These are phyloP conservation scores for Glomus cerebriforme DNA, from an alignment of 192 early-diverging fungal species.

Conservation along the genomic window DNA sequence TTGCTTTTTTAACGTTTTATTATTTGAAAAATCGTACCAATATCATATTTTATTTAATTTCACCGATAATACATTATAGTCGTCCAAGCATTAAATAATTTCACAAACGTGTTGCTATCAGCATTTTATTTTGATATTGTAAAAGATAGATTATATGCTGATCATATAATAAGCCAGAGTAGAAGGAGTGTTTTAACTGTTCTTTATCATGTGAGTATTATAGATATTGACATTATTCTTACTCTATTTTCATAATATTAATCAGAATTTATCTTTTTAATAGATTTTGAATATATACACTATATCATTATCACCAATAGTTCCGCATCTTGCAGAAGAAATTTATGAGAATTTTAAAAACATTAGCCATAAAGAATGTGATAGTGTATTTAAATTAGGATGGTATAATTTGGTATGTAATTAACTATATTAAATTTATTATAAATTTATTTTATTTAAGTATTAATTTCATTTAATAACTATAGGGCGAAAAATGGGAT, in stretches of 20 bases:
- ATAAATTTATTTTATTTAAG: background rate
- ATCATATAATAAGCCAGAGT: slow-evolving; percentile 38
- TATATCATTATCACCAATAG: slow-evolving; percentile 63
- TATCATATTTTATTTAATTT: too few relatives aligned
- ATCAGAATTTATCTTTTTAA: background rate
- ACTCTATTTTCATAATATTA: too few relatives aligned
- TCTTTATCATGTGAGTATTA: slow-evolving; percentile 56
- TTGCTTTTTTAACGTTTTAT: background rate
- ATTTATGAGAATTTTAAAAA: slow-evolving; percentile 65
- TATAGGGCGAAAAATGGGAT: slow-evolving; percentile 45
- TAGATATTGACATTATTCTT: too few relatives aligned
- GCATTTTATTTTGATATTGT: slow-evolving; percentile 81
- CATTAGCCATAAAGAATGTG: slow-evolving; percentile 41
- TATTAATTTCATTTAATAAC: background rate
- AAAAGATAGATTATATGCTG: slow-evolving; percentile 77
- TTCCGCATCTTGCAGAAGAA: slow-evolving; percentile 70
- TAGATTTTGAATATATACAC: slow-evolving; percentile 63
- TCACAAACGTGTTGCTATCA: slow-evolving; percentile 67
- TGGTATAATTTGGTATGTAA: slow-evolving; percentile 55
- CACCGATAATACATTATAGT: slow-evolving; percentile 45
- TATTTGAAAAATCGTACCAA: too few relatives aligned
- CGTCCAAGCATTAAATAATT: slow-evolving; percentile 64
- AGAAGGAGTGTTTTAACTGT: slow-evolving; percentile 69
- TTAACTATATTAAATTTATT: background rate
- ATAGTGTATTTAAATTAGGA: slow-evolving; percentile 59